phyloP scores from a whole-genome alignment of 345 rosid genomes.

The Lepidium africanum region DNA sequence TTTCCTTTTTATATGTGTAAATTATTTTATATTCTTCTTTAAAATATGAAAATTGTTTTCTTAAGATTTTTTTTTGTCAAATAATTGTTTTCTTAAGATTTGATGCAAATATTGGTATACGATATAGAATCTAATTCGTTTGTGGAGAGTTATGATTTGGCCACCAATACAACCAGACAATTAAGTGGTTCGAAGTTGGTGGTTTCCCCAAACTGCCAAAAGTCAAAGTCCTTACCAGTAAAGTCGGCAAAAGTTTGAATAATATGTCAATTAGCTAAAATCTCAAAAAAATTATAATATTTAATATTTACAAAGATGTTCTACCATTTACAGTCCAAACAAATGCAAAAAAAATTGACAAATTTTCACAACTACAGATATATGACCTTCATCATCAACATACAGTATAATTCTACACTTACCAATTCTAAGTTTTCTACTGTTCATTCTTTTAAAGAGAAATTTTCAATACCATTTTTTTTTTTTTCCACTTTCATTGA shows the following conservation, averaged over 20 bases:
- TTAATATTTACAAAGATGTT: slow-evolving; percentile 21
- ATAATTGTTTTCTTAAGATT: neutral
- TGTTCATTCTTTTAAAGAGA: slow-evolving; percentile 12
- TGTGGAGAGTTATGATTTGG: neutral
- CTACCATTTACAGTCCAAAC: slow-evolving; percentile 21
- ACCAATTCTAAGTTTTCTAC: slow-evolving; percentile 8
- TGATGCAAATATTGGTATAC: neutral
- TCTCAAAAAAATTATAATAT: slow-evolving; percentile 4
- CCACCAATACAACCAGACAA: slow-evolving; percentile 1
- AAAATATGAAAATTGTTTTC: neutral
- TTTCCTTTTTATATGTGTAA: neutral
- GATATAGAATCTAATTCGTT: neutral
- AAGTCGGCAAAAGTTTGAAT: neutral
- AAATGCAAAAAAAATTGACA: neutral
- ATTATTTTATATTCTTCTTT: neutral
- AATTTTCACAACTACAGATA: neutral
- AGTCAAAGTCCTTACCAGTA: no score
- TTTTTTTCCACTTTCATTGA: neutral
- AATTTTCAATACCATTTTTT: slow-evolving; percentile 3
- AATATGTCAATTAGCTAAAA: neutral
- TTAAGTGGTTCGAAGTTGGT: slow-evolving; percentile 5
- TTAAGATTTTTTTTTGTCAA: no score
- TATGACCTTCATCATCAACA: neutral
- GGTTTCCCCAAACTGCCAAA: neutral
- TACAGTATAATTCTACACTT: slow-evolving; percentile 4